Conservation (phyloP, 1,284 basidiomycete genomes). For the Exobasidium cylindrosporum region DNA sequence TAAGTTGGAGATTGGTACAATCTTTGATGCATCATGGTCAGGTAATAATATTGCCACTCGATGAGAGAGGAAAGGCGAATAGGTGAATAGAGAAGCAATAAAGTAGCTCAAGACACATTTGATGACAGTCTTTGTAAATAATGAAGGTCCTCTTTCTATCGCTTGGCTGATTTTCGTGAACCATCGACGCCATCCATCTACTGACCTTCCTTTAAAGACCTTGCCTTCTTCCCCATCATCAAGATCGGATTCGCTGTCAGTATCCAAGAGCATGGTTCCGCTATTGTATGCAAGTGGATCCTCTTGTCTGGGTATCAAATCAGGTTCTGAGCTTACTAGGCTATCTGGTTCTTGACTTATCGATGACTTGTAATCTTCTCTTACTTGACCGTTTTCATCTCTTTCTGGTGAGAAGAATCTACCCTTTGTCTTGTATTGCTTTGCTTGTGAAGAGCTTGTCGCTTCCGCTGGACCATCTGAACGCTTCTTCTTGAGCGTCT, state of each 20-base stretch:
- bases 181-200: too few species aligned
- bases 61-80: slow-evolving; percentile 63
- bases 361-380: not conserved
- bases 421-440: slow-evolving; percentile 10
- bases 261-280: slow-evolving; percentile 30
- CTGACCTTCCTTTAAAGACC: slow-evolving; percentile 5
- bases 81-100: slow-evolving; percentile 87
- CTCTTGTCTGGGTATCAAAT: slow-evolving; percentile 35
- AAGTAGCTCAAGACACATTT: slow-evolving; percentile 92
- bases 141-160: not conserved
- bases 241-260: slow-evolving; percentile 21
- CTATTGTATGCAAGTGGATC: slow-evolving; percentile 38
- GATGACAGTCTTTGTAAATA: slow-evolving; percentile 61
- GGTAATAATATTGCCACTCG: slow-evolving; percentile 40
- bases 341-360: slow-evolving; percentile 37
- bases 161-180: not conserved
- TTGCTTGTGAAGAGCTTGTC: slow-evolving; percentile 19
- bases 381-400: not conserved
- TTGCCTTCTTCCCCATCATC: slow-evolving; percentile 1
- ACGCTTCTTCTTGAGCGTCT: not conserved
- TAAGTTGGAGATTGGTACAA: slow-evolving; percentile 62
- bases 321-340: slow-evolving; percentile 30
- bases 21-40: slow-evolving; percentile 36
- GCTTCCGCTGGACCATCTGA: not conserved
- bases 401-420: not conserved